These are phyloP conservation scores for Pneumocystis oryctolagi DNA, from an alignment of 1,139 yeast species.

Conservation along the genomic window DNA sequence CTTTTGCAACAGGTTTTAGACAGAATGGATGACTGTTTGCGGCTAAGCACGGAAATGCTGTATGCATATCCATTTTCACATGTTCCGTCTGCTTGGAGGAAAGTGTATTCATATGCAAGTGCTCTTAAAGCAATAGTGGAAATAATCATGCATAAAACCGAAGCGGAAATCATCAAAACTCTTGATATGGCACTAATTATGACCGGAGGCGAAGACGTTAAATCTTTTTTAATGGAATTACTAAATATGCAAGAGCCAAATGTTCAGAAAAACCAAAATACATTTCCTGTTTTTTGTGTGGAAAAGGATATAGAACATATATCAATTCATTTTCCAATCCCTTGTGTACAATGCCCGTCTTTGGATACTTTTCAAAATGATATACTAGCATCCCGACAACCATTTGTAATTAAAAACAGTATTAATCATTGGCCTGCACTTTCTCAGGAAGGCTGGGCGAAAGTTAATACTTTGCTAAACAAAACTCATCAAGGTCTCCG, in stretches of 20 bases:
- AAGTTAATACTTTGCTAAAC: conserved; percentile 9
- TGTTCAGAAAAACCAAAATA: background rate
- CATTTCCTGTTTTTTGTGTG: background rate
- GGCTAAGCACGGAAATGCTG: background rate
- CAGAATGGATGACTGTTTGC: background rate
- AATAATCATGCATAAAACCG: background rate
- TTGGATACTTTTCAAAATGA: background rate
- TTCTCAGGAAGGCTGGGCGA: conserved; percentile 12
- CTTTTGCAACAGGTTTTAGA: background rate
- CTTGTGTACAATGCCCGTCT: background rate
- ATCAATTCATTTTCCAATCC: background rate
- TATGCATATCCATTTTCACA: background rate
- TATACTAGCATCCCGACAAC: background rate
- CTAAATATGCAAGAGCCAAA: background rate
- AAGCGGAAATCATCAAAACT: background rate
- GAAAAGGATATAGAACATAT: background rate
- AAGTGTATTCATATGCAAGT: background rate
- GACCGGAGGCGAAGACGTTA: background rate
- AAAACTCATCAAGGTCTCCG: conserved; percentile 13
- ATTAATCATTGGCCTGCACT: conserved; percentile 17
- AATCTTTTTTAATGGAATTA: background rate
- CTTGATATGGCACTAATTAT: background rate
- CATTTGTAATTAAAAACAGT: conserved; percentile 10
- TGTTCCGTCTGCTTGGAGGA: background rate
- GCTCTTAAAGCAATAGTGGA: background rate